These are phyloP conservation scores for Claviceps pusilla DNA, from an alignment of 2,329 filamentous ascomycete species.

Conservation along the genomic window DNA sequence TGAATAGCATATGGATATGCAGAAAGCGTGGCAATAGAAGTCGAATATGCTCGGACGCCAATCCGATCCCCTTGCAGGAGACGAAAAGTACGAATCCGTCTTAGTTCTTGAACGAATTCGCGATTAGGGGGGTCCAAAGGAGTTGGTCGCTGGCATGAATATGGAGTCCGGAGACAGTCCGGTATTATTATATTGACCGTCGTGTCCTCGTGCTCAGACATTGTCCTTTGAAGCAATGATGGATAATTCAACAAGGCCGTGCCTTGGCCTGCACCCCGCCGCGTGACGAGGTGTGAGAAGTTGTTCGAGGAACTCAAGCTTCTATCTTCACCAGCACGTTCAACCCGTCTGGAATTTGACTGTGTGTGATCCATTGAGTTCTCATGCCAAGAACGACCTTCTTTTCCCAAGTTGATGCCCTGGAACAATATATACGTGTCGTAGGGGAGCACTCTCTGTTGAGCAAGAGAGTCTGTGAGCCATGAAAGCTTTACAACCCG, in stretches of 20 bases:
- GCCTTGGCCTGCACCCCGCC: neutral
- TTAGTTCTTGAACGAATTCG: constrained; percentile 57
- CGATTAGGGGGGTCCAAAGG: constrained; percentile 56
- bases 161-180: constrained; percentile 43
- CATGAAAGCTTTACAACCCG: constrained; percentile 45
- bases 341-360: constrained; percentile 6
- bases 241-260: constrained; percentile 3
- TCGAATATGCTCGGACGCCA: constrained; percentile 74
- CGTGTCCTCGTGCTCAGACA: constrained; percentile 57
- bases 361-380: neutral
- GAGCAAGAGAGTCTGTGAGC: constrained; percentile 38
- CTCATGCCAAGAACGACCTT: neutral
- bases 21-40: constrained; percentile 66
- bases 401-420: constrained; percentile 22
- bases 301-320: neutral
- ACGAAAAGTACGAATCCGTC: constrained; percentile 58
- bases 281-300: constrained; percentile 1
- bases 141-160: constrained; percentile 70
- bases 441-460: constrained; percentile 29
- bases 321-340: constrained; percentile 10
- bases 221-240: constrained; percentile 50
- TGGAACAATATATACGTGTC: constrained; percentile 39
- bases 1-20: constrained; percentile 53
- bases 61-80: constrained; percentile 60
- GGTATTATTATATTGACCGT: constrained; percentile 47